Percentiles rank a stretch among this genome's conserved stretches.
These are phyloP conservation scores for Penstemon barbatus DNA, from an alignment of 257 asterid species.

Conservation along the genomic window DNA sequence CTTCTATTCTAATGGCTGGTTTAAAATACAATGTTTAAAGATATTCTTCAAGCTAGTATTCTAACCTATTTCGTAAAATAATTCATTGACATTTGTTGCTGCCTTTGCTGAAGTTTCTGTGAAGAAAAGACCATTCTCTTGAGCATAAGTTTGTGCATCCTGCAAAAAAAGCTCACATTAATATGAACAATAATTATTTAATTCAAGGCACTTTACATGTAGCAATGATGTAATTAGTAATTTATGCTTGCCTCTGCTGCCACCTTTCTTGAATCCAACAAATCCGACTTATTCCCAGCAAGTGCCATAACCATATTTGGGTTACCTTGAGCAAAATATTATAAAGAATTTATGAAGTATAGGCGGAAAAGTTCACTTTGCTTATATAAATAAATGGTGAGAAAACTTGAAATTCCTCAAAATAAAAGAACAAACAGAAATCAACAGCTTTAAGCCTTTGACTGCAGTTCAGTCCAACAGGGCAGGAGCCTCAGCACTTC, in stretches of 20 bases:
- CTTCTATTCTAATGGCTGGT: too few relatives aligned
- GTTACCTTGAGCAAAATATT: constrained; percentile 45
- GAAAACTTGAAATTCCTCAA: background rate
- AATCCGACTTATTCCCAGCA: constrained; percentile 79
- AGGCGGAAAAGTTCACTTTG: background rate
- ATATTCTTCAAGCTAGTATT: too few relatives aligned
- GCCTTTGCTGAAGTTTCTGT: constrained; percentile 76
- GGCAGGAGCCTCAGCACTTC: too few relatives aligned
- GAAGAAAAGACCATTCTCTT: constrained; percentile 69
- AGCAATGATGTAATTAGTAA: too few relatives aligned
- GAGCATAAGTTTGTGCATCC: constrained; percentile 69
- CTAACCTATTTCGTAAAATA: constrained; percentile 58
- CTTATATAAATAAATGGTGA: background rate
- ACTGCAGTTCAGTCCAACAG: background rate
- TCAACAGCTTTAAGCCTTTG: background rate
- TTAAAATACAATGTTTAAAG: too few relatives aligned
- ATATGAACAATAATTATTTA: too few relatives aligned
- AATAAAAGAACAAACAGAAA: background rate
- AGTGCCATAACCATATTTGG: constrained; percentile 85
- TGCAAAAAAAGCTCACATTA: constrained; percentile 27
- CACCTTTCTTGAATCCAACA: constrained; percentile 70
- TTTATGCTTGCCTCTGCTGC: constrained; percentile 56
- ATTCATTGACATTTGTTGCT: constrained; percentile 64
- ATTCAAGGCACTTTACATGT: background rate
- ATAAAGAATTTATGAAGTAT: background rate